A percentile compares a stretch with the other conserved stretches of the same genome.
These are phyloP conservation scores for Botryotinia narcissicola DNA, from an alignment of 2,329 filamentous ascomycete genomes.

Conservation along the genomic window DNA sequence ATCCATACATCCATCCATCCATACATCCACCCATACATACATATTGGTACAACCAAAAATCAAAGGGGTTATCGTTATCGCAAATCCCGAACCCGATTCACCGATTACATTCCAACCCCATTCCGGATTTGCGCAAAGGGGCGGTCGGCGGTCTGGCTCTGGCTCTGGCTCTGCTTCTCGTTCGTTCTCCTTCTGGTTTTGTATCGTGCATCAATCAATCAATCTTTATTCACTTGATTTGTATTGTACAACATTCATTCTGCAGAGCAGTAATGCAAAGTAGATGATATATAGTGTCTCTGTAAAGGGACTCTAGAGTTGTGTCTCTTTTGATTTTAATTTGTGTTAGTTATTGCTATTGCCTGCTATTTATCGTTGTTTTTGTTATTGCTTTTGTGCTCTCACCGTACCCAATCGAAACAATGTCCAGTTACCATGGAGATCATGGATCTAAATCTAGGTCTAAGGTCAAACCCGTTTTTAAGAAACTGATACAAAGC, in stretches of 20 bases:
- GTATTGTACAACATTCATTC: constrained; percentile 16
- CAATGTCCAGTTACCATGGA: constrained; percentile 34
- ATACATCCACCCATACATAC: neutral
- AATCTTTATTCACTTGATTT: constrained; percentile 7
- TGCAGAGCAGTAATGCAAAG: constrained; percentile 26
- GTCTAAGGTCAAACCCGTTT: constrained; percentile 52
- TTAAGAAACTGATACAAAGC: constrained; percentile 53
- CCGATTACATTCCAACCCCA: constrained; percentile 12
- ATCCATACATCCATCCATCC: neutral
- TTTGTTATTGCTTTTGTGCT: constrained; percentile 12
- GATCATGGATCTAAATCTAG: constrained; percentile 30
- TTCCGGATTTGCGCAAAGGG: constrained; percentile 9
- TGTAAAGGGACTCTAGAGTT: constrained; percentile 8
- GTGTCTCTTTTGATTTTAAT: constrained; percentile 7
- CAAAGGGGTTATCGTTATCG: constrained; percentile 17
- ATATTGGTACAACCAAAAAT: neutral
- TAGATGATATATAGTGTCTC: constrained; percentile 20
- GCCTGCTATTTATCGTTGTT: neutral
- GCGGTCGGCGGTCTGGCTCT: constrained; percentile 15
- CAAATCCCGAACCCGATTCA: neutral
- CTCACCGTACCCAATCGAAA: constrained; percentile 14
- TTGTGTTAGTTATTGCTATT: constrained; percentile 9
- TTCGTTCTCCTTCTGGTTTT: neutral
- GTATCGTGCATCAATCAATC: constrained; percentile 17
- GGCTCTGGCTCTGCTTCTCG: too few species aligned